These are phyloP conservation scores for Hypoxylon sp. DNA, from an alignment of 2,329 filamentous ascomycete species.

Conservation along the genomic window DNA sequence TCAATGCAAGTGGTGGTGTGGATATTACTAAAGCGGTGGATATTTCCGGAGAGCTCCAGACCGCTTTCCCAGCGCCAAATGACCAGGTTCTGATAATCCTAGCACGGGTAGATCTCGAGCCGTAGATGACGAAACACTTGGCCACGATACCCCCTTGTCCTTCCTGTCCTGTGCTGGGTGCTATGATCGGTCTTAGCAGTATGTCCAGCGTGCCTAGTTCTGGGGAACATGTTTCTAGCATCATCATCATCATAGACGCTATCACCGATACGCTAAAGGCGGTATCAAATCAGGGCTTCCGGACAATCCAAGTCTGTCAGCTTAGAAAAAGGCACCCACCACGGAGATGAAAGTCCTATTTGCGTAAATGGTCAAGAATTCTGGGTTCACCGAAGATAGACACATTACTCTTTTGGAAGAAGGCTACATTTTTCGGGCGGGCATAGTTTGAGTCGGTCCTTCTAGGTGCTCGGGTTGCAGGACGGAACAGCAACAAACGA, in stretches of 20 bases:
- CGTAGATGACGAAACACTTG: constrained; percentile 48
- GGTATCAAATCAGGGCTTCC: constrained; percentile 28
- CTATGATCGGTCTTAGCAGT: constrained; percentile 24
- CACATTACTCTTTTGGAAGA: constrained; percentile 27
- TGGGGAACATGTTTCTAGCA: constrained; percentile 24
- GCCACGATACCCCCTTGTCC: constrained; percentile 45
- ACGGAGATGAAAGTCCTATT: constrained; percentile 29
- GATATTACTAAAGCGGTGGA: constrained; percentile 42
- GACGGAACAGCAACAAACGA: constrained; percentile 29
- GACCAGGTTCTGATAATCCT: constrained; percentile 36
- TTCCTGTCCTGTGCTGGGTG: constrained; percentile 24
- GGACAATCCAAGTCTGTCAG: constrained; percentile 17
- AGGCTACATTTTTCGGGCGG: constrained; percentile 34
- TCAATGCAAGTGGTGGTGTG: constrained; percentile 28
- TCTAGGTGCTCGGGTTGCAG: constrained; percentile 43
- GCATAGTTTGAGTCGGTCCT: constrained; percentile 45
- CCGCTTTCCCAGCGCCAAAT: constrained; percentile 33
- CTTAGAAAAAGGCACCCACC: constrained; percentile 20
- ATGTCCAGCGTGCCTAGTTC: constrained; percentile 1
- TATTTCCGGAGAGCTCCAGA: constrained; percentile 33
- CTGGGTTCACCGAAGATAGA: constrained; percentile 19
- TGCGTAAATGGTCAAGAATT: constrained; percentile 12
- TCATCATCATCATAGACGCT: constrained; percentile 11
- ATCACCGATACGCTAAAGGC: constrained; percentile 18
- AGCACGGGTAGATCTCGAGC: constrained; percentile 46